Evolutionary conservation across 345 rosid genomes (phyloP), one percentile per base, ranked within the genome.

Genomic region (Aquilaria sinensis): DNA sequence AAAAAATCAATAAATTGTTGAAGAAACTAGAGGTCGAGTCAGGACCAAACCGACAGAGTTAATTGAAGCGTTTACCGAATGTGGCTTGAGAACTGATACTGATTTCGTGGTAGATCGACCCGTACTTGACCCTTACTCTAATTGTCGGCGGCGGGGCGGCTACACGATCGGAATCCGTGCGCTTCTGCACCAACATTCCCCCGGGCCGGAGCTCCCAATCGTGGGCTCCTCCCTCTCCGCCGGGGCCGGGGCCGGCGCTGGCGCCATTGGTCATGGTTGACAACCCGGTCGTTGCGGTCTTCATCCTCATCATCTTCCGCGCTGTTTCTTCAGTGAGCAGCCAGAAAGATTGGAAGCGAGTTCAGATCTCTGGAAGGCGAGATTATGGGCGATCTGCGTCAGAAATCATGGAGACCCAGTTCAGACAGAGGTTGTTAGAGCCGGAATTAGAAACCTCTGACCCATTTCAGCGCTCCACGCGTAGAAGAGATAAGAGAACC

Each of bases 191-290:
- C 66, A 95, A 66, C 99, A 95, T 95, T 43, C 99, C 99, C 6
- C 99, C 97, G 13, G 99, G 99, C 67, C 99, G 78, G 64, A 91
- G 72, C 80, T 95, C 99, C 97, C 90, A 95, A 23, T 86, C 93
- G 16, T 80, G 69, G 15, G 81, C 79, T 41, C 75, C 83, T 41
- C 85, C 53, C 71, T 84, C 92, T 9, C 61, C 76, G 59, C 64
- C 78, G 49, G 68, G 84, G 70, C 71, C 83, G 31, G 73, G 74
- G 29, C 57, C 80, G 60, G 60, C 72, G 29, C 71, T 73, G 49
- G 61, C 74, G 51, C 80, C 85, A 41, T 83, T 81, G 7, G 53
- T 55, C 63, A 67, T 29, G 60, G 78, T 65, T 47, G 86, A 69
- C 61, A 74, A 69, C 55, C 78, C 85, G 49, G 83, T 72, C 62